A percentile compares a stretch with the other conserved stretches of the same genome.
Conservation (phyloP, 2,329 filamentous ascomycete genomes). For the Alternaria sp. region DNA sequence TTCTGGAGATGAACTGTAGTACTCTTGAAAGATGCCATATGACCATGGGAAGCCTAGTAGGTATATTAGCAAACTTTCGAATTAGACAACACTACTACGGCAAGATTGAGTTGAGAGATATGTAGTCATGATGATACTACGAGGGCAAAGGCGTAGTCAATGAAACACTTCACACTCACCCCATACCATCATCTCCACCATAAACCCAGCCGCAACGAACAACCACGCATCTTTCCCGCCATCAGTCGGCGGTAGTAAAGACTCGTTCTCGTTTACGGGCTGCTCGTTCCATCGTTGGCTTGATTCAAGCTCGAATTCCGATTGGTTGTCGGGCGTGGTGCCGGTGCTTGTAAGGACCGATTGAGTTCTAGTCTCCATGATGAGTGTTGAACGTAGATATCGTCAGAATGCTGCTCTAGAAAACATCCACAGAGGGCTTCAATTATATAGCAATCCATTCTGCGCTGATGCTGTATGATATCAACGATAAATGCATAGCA, state of each 20-base stretch:
- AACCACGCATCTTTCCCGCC: conserved; percentile 59
- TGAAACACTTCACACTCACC: conserved; percentile 16
- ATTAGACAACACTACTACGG: too few relatives aligned
- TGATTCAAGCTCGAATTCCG: conserved; percentile 6
- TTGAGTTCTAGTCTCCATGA: neutral
- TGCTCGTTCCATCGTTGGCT: conserved; percentile 4
- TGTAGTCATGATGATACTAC: neutral
- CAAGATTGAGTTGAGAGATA: neutral
- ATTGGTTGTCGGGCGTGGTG: conserved; percentile 1
- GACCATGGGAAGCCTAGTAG: conserved; percentile 68
- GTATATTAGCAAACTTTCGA: conserved; percentile 10
- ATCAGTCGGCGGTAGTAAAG: conserved; percentile 54
- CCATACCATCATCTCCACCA: conserved; percentile 61
- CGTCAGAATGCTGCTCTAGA: neutral
- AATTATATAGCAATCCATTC: neutral
- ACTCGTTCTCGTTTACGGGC: conserved; percentile 10
- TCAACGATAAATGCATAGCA: neutral
- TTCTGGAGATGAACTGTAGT: conserved; percentile 66
- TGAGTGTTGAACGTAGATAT: neutral
- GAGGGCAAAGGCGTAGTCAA: neutral
- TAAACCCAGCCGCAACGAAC: conserved; percentile 57
- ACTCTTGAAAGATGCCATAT: conserved; percentile 74
- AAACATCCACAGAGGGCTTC: neutral
- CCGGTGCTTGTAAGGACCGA: neutral
- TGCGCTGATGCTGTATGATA: neutral